A percentile compares a stretch with the other conserved stretches of the same genome.
phyloP scores from a whole-genome alignment of 495 filamentous ascomycete genomes.

The Tuber brumale region DNA sequence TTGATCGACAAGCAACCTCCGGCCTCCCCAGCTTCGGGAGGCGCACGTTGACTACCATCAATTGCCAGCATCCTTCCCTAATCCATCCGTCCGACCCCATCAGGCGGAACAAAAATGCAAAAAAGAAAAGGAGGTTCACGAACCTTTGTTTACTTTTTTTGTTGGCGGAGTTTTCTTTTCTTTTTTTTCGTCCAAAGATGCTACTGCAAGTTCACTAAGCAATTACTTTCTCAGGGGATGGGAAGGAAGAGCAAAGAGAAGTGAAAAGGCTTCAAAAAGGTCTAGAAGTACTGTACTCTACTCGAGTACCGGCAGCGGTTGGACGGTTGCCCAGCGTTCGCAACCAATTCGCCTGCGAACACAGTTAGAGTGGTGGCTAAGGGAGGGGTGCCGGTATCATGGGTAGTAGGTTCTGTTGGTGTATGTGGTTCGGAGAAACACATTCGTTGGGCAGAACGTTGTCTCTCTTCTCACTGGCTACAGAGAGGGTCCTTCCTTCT shows the following conservation, averaged over 20 bases:
- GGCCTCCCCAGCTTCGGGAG: not conserved
- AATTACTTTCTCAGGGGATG: not conserved
- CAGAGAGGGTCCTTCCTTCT: not conserved
- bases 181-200: not conserved
- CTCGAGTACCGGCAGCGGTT: not conserved
- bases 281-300: not conserved
- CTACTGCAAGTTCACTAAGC: not conserved
- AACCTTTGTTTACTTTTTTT: slow-evolving; percentile 4
- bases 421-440: not conserved
- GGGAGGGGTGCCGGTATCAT: not conserved
- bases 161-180: not conserved
- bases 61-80: not conserved
- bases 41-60: not conserved
- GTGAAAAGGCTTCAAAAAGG: no score
- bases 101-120: not conserved
- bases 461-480: not conserved
- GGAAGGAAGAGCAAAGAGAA: not conserved
- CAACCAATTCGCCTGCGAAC: not conserved
- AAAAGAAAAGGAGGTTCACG: not conserved
- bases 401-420: not conserved
- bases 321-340: not conserved
- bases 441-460: not conserved
- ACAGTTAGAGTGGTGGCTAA: not conserved
- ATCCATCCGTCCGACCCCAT: not conserved
- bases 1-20: slow-evolving; percentile 2